phyloP scores from a whole-genome alignment of 129 eudicot species.

The Flaveria ramosissima region DNA sequence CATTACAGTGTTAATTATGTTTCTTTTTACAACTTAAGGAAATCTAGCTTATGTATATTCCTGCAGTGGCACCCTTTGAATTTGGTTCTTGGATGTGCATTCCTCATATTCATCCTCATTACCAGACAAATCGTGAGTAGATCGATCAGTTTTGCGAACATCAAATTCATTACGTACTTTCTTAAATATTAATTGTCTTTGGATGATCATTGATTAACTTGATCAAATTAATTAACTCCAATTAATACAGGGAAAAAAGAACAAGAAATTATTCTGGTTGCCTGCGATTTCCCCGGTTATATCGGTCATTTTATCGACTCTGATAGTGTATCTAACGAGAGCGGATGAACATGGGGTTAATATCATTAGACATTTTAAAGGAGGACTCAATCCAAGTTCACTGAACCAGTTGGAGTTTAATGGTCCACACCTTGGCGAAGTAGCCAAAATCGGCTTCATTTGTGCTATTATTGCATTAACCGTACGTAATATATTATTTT shows the following conservation, averaged over 20 bases:
- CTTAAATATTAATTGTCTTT: neutral
- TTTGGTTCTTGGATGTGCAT: constrained; percentile 63
- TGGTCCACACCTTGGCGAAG: constrained; percentile 48
- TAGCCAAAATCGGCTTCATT: constrained; percentile 62
- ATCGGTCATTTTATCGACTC: constrained; percentile 59
- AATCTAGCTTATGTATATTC: neutral
- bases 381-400: constrained; percentile 77
- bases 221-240: neutral
- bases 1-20: neutral
- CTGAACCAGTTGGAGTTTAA: constrained; percentile 50
- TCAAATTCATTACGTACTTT: neutral
- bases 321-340: constrained; percentile 56
- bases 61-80: constrained; percentile 66
- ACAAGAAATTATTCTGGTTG: constrained; percentile 49
- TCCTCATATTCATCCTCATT: constrained; percentile 66
- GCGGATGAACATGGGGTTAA: constrained; percentile 70
- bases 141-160: neutral
- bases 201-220: neutral
- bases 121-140: constrained; percentile 59
- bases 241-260: constrained; percentile 50
- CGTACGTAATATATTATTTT: constrained; percentile 14
- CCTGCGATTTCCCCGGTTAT: constrained; percentile 68
- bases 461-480: constrained; percentile 69
- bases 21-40: neutral
- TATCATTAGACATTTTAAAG: constrained; percentile 62